phyloP scores from a whole-genome alignment of 139 green algal species.

The Chlorella sp. region DNA sequence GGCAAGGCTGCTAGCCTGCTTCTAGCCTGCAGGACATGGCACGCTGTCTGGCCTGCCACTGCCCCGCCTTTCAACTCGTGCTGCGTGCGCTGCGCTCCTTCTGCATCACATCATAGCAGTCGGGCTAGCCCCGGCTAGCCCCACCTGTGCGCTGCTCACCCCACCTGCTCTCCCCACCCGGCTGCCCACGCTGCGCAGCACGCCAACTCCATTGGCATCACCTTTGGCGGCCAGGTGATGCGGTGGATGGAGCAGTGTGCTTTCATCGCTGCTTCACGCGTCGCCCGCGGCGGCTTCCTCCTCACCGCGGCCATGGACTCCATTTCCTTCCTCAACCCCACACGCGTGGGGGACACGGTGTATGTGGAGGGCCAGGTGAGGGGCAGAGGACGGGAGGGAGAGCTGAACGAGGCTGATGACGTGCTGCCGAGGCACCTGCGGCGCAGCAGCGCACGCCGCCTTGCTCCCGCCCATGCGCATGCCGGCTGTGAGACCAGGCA shows the following conservation, averaged over 20 bases:
- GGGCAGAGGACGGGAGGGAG: neutral
- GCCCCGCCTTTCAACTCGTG: no score
- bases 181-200: slow-evolving; percentile 52
- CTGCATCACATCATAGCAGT: no score
- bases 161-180: neutral
- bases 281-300: slow-evolving; percentile 65
- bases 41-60: no score
- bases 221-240: slow-evolving; percentile 82
- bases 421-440: no score
- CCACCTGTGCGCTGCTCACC: neutral
- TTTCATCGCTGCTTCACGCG: slow-evolving; percentile 78
- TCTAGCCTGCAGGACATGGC: no score
- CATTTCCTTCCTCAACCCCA: slow-evolving; percentile 73
- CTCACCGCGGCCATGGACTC: slow-evolving; percentile 84
- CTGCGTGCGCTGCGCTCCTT: no score
- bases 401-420: no score
- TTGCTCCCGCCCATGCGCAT: no score
- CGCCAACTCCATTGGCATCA: slow-evolving; percentile 84
- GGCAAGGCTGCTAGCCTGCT: neutral
- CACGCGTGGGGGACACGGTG: slow-evolving; percentile 79
- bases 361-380: slow-evolving; percentile 77
- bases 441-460: no score
- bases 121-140: no score
- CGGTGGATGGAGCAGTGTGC: slow-evolving; percentile 86
- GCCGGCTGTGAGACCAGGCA: neutral